A percentile compares a stretch with the other conserved stretches of the same genome.
These are phyloP conservation scores for Aplosporella prunicola DNA, from an alignment of 2,329 filamentous ascomycete species.

Conservation along the genomic window DNA sequence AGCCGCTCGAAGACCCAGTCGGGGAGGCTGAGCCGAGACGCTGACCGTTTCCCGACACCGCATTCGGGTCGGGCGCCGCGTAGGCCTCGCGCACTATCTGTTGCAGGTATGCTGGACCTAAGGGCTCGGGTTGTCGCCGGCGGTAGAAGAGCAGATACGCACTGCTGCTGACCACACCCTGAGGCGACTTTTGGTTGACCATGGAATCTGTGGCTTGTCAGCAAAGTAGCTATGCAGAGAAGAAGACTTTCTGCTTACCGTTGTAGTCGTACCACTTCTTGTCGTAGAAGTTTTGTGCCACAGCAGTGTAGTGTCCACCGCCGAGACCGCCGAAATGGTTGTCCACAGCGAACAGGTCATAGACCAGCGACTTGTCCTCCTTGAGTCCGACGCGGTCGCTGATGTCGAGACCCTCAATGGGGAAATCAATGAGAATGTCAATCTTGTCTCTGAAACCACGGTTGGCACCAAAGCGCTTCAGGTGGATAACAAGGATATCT, in stretches of 20 bases:
- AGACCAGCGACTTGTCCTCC: conserved; percentile 73
- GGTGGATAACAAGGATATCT: conserved; percentile 86
- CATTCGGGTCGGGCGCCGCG: conserved; percentile 32
- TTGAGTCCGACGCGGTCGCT: conserved; percentile 68
- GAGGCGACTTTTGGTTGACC: conserved; percentile 53
- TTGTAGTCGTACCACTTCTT: conserved; percentile 94
- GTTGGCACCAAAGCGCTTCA: conserved; percentile 89
- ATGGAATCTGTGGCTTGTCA: conserved; percentile 58
- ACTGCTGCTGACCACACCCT: conserved; percentile 58
- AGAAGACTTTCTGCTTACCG: conserved; percentile 49
- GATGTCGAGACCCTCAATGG: conserved; percentile 77
- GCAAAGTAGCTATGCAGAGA: conserved; percentile 17
- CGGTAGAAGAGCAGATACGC: conserved; percentile 97
- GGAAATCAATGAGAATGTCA: conserved; percentile 84
- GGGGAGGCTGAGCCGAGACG: conserved; percentile 81
- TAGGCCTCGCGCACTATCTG: conserved; percentile 58
- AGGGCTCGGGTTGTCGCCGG: conserved; percentile 63
- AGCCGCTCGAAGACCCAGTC: conserved; percentile 87
- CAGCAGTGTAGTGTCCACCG: conserved; percentile 93
- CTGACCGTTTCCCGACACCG: conserved; percentile 69
- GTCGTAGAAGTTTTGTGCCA: conserved; percentile 84
- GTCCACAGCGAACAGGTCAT: conserved; percentile 91
- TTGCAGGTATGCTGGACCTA: conserved; percentile 70
- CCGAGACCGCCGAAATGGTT: conserved; percentile 91
- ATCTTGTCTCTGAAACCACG: conserved; percentile 81